A percentile compares a stretch with the other conserved stretches of the same genome.
phyloP scores from a whole-genome alignment of 1,284 basidiomycete species.

The Laetiporus sulphureus region DNA sequence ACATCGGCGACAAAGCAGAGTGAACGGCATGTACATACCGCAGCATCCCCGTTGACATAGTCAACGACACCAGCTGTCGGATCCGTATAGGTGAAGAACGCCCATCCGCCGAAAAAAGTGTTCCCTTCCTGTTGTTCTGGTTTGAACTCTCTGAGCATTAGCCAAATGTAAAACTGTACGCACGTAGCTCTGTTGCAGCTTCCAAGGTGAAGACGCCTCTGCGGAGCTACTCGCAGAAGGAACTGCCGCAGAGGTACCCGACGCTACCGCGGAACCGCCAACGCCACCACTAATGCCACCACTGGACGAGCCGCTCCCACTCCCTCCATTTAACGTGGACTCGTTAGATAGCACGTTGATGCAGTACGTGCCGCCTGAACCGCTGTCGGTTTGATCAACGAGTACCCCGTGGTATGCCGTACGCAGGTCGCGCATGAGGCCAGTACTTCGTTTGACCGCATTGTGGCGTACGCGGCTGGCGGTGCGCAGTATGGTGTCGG shows the following conservation, averaged over 20 bases:
- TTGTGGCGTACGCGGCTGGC: slow-evolving; percentile 29
- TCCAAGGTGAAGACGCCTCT: slow-evolving; percentile 22
- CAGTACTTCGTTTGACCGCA: slow-evolving; percentile 40
- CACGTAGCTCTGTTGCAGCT: slow-evolving; percentile 22
- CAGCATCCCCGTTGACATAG: slow-evolving; percentile 51
- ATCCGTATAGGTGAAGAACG: slow-evolving; percentile 66
- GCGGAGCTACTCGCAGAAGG: slow-evolving; percentile 5
- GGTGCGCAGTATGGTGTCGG: slow-evolving; percentile 23
- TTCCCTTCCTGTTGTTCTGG: slow-evolving; percentile 41
- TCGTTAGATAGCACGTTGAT: slow-evolving; percentile 15
- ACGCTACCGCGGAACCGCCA: too few relatives aligned
- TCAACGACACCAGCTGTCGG: slow-evolving; percentile 61
- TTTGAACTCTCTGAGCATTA: neutral
- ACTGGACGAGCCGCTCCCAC: neutral
- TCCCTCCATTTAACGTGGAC: slow-evolving; percentile 6
- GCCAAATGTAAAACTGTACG: slow-evolving; percentile 4
- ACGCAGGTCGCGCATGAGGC: slow-evolving; percentile 58
- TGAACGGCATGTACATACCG: slow-evolving; percentile 33
- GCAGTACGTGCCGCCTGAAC: slow-evolving; percentile 17
- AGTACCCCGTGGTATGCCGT: slow-evolving; percentile 44
- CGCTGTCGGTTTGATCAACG: slow-evolving; percentile 9
- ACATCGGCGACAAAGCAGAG: slow-evolving; percentile 3
- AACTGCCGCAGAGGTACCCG: slow-evolving; percentile 2
- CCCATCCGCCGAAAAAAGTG: slow-evolving; percentile 77
- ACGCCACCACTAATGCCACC: neutral